phyloP scores from a whole-genome alignment of 2,329 filamentous ascomycete genomes.

The Ophiosphaerella korrae region DNA sequence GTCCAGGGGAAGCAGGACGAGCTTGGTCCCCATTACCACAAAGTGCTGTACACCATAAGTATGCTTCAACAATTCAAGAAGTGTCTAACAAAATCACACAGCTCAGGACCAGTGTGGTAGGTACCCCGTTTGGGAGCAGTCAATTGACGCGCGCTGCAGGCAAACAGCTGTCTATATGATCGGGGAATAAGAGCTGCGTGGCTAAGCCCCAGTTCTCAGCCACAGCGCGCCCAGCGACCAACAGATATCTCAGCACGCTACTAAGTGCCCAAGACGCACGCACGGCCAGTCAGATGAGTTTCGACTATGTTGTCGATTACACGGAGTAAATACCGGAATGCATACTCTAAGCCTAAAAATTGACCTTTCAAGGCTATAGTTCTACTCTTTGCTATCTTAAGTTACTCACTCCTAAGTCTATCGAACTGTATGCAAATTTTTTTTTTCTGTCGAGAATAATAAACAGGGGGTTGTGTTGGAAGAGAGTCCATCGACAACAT shows the following conservation, averaged over 20 bases:
- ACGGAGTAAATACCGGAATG: conserved; percentile 14
- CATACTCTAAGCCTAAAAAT: conserved; percentile 9
- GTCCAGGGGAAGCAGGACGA: too few relatives aligned
- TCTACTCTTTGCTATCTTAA: conserved; percentile 9
- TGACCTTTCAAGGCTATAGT: conserved; percentile 8
- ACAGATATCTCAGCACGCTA: conserved; percentile 11
- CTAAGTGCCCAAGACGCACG: conserved; percentile 5
- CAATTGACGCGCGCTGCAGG: too few relatives aligned
- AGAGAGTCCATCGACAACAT: conserved; percentile 6
- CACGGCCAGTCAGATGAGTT: conserved; percentile 2
- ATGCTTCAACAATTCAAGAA: too few relatives aligned
- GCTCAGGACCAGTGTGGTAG: too few relatives aligned
- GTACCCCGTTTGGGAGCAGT: too few relatives aligned
- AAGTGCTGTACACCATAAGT: too few relatives aligned
- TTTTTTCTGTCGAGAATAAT: conserved; percentile 5
- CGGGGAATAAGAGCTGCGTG: neutral
- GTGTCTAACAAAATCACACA: too few relatives aligned
- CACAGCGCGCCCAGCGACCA: neutral
- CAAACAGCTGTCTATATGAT: too few relatives aligned
- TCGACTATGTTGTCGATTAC: conserved; percentile 7
- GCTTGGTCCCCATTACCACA: too few relatives aligned
- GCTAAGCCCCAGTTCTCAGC: neutral
- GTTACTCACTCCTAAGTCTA: conserved; percentile 8
- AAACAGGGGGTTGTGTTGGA: conserved; percentile 10
- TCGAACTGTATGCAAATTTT: conserved; percentile 2